A percentile compares a stretch with the other conserved stretches of the same genome.
phyloP scores from a whole-genome alignment of 305 asterid genomes.

The Galium porrigens region DNA sequence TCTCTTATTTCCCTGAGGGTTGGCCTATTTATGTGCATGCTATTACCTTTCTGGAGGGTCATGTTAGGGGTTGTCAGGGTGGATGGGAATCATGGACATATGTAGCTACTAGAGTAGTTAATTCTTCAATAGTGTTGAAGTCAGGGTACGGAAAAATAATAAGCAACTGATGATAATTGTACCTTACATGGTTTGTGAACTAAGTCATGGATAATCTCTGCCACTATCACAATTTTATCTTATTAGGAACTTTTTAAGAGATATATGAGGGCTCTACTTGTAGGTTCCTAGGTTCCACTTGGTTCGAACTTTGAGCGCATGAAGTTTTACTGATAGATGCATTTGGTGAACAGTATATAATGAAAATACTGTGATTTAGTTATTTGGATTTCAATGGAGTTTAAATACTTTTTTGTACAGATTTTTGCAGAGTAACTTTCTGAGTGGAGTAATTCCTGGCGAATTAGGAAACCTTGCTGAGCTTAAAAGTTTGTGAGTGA shows the following conservation, averaged over 20 bases:
- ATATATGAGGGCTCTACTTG: background rate
- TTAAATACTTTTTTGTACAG: constrained; percentile 29
- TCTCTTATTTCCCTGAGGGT: constrained; percentile 2
- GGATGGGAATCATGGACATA: background rate
- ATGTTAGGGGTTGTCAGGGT: background rate
- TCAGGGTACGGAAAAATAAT: background rate
- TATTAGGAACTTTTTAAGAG: background rate
- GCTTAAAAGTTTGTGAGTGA: constrained; percentile 65
- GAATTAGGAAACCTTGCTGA: constrained; percentile 70
- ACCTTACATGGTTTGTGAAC: background rate
- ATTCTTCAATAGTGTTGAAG: background rate
- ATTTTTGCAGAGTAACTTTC: constrained; percentile 84
- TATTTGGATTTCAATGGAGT: background rate
- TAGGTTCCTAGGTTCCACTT: background rate
- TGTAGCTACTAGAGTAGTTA: background rate
- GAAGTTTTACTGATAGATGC: background rate
- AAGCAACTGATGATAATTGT: background rate
- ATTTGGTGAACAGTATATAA: background rate
- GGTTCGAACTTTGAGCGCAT: background rate
- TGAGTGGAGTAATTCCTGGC: constrained; percentile 70
- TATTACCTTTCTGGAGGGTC: background rate
- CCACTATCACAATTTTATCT: background rate
- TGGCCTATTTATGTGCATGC: background rate
- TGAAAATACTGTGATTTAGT: background rate
- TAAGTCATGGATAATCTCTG: constrained; percentile 2